Evolutionary conservation across 495 filamentous ascomycete species (phyloP).

Genomic region (Aspergillus carlsbadensis): DNA sequence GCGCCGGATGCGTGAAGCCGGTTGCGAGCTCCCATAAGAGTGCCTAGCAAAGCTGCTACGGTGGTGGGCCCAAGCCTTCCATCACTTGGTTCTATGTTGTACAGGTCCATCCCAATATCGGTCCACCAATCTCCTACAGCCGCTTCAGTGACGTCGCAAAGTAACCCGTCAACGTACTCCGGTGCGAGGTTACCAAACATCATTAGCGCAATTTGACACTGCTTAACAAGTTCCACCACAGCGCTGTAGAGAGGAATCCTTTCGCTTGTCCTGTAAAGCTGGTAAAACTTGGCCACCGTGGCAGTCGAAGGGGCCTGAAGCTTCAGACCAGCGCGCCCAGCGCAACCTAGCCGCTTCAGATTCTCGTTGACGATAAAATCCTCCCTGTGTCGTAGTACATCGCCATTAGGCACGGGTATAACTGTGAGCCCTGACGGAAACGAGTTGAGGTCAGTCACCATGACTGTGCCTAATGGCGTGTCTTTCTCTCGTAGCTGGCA

Average conservation of each 20-base stretch:
- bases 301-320: slow-evolving; percentile 72
- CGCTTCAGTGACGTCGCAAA: slow-evolving; percentile 90
- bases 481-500: slow-evolving; percentile 80
- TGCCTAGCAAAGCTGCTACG: slow-evolving; percentile 82
- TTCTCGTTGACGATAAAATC: slow-evolving; percentile 95
- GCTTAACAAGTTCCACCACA: slow-evolving; percentile 86
- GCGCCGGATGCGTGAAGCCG: slow-evolving; percentile 78
- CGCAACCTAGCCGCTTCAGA: slow-evolving; percentile 88
- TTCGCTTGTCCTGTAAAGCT: slow-evolving; percentile 84
- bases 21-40: slow-evolving; percentile 86
- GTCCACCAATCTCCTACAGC: slow-evolving; percentile 96
- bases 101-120: slow-evolving; percentile 85
- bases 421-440: slow-evolving; percentile 90
- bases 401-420: slow-evolving; percentile 83
- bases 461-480: slow-evolving; percentile 78
- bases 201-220: slow-evolving; percentile 86
- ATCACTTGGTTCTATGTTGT: slow-evolving; percentile 88
- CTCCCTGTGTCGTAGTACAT: slow-evolving; percentile 74
- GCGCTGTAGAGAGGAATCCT: slow-evolving; percentile 71
- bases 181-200: slow-evolving; percentile 83
- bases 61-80: slow-evolving; percentile 90
- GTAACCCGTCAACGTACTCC: slow-evolving; percentile 88
- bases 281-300: slow-evolving; percentile 87
- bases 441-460: slow-evolving; percentile 88
- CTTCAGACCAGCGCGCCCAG: slow-evolving; percentile 82